Evolutionary conservation across 208 protist species (phyloP).

Genomic region (Vickermania spadyakhi): DNA sequence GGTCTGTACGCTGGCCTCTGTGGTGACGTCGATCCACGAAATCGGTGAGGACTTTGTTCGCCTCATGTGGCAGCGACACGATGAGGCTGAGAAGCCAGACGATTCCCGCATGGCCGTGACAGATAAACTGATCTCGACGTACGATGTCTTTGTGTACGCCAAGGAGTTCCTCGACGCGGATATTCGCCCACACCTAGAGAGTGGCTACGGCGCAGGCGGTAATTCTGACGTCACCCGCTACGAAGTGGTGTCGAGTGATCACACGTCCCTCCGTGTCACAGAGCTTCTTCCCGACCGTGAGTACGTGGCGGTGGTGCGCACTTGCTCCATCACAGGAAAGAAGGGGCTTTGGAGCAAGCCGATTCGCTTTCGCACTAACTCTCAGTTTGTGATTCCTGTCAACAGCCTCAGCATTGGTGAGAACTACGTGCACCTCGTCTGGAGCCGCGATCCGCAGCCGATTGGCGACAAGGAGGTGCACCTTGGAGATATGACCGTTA

Average conservation of each 20-base stretch:
- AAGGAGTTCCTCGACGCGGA: conserved; percentile 26
- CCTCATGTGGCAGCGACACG: conserved; percentile 79
- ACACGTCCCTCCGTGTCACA: conserved; percentile 71
- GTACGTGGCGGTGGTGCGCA: conserved; percentile 84
- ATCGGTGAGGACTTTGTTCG: conserved; percentile 89
- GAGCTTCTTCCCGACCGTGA: conserved; percentile 76
- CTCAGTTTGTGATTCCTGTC: conserved; percentile 80
- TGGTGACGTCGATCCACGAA: conserved; percentile 77
- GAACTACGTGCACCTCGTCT: conserved; percentile 87
- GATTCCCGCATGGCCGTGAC: conserved; percentile 20
- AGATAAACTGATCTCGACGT: conserved; percentile 67
- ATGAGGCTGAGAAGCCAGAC: conserved; percentile 11
- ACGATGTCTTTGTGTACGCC: conserved; percentile 74
- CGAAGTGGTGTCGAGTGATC: conserved; percentile 57
- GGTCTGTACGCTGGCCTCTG: conserved; percentile 73
- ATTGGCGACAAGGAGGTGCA: conserved; percentile 36
- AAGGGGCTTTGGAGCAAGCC: conserved; percentile 87
- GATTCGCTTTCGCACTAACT: conserved; percentile 79
- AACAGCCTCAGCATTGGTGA: conserved; percentile 86
- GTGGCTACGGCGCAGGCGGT: conserved; percentile 68
- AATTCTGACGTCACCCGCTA: conserved; percentile 52
- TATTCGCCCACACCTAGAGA: conserved; percentile 30
- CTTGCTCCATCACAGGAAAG: conserved; percentile 62
- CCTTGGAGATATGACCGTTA: conserved; percentile 74
- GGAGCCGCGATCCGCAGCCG: conserved; percentile 52